These are phyloP conservation scores for Pleurotus giganteus DNA, from an alignment of 768 basidiomycete species.

Conservation along the genomic window DNA sequence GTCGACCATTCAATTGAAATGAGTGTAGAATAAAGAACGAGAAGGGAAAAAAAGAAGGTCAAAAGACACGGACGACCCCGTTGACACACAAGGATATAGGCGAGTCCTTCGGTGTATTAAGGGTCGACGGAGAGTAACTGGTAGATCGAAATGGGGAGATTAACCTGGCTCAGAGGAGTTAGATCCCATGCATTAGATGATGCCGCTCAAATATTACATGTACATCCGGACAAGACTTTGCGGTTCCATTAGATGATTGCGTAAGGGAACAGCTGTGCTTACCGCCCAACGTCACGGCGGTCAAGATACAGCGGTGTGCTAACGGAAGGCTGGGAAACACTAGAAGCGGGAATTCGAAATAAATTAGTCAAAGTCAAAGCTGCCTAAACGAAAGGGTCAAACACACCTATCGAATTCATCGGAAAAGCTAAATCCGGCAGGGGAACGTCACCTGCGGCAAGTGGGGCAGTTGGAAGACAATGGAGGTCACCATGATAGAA, in stretches of 20 bases:
- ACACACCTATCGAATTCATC: no score
- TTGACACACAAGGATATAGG: neutral
- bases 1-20: slow-evolving; percentile 18
- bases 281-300: no score
- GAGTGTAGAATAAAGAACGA: neutral
- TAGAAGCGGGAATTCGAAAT: no score
- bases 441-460: no score
- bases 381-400: no score
- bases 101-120: slow-evolving; percentile 1
- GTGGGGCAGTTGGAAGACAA: no score
- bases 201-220: neutral
- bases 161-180: neutral
- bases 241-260: neutral
- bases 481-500: no score
- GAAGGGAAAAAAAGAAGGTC: neutral
- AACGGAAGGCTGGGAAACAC: no score
- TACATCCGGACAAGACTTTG: neutral
- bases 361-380: no score
- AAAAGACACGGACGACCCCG: neutral
- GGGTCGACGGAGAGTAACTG: neutral
- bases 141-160: neutral
- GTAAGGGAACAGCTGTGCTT: no score
- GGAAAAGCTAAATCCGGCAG: no score
- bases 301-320: no score
- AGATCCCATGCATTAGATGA: neutral